A percentile compares a stretch with the other conserved stretches of the same genome.
Evolutionary conservation across 805 yeast species (phyloP).

Genomic region (Pichia deserticola): DNA sequence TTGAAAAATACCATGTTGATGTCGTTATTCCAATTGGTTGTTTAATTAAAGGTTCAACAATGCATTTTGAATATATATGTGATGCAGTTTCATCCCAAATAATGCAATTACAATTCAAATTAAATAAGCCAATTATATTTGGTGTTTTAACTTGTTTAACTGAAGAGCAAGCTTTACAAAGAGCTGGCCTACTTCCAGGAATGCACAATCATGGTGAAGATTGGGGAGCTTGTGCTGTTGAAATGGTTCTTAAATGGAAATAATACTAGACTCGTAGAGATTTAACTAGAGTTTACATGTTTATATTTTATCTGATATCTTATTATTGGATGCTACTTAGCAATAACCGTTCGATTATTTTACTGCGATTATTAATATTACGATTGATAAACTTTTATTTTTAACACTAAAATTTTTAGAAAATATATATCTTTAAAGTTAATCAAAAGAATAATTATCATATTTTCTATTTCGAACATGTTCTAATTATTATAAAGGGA

Average conservation of each 20-base stretch:
- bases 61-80: conserved; percentile 97
- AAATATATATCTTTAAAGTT: no score
- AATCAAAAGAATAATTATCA: no score
- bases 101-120: conserved; percentile 69
- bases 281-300: no score
- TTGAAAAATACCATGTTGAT: conserved; percentile 50
- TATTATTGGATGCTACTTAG: not conserved
- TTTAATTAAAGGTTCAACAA: conserved; percentile 90
- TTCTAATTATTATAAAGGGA: no score
- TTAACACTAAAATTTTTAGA: no score
- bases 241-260: conserved; percentile 59
- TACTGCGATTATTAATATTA: no score
- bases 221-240: conserved; percentile 99
- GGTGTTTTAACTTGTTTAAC: conserved; percentile 92
- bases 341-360: not conserved
- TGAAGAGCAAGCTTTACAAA: conserved; percentile 85
- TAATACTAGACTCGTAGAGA: not conserved
- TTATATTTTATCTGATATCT: no score
- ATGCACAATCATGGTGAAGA: conserved; percentile 96
- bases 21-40: conserved; percentile 93
- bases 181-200: conserved; percentile 76
- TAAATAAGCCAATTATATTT: conserved; percentile 76
- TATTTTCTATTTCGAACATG: no score
- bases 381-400: no score
- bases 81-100: conserved; percentile 80